These are phyloP conservation scores for Scutellaria baicalensis DNA, from an alignment of 257 asterid species.

Conservation along the genomic window DNA sequence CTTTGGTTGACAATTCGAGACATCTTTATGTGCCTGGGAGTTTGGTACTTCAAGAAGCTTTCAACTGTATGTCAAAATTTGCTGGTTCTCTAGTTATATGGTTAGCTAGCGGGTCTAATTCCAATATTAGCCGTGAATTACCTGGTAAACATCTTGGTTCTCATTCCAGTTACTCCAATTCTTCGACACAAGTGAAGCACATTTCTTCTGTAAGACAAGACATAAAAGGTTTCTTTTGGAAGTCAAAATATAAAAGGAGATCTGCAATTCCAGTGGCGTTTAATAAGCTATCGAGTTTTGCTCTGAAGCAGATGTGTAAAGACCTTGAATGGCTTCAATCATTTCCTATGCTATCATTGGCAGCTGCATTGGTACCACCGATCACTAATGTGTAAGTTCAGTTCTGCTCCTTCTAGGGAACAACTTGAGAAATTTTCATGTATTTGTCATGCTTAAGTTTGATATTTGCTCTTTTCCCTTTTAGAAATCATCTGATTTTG, in stretches of 20 bases:
- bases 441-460: background rate
- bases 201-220: constrained; percentile 36
- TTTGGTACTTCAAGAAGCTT: constrained; percentile 64
- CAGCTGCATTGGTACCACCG: constrained; percentile 72
- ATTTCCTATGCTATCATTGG: constrained; percentile 59
- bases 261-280: constrained; percentile 35
- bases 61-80: constrained; percentile 57
- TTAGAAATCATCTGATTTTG: constrained; percentile 2
- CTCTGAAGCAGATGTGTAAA: constrained; percentile 42
- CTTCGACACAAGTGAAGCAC: constrained; percentile 35
- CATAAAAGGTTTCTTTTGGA: constrained; percentile 32
- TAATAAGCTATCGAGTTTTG: constrained; percentile 49
- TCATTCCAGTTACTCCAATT: constrained; percentile 17
- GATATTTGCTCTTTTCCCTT: background rate
- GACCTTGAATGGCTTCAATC: constrained; percentile 61
- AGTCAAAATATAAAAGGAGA: constrained; percentile 31
- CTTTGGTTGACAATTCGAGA: constrained; percentile 53
- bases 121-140: constrained; percentile 22
- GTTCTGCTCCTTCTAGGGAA: background rate
- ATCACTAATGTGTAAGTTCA: constrained; percentile 66
- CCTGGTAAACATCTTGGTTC: constrained; percentile 30
- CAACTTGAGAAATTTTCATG: background rate
- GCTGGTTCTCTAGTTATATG: constrained; percentile 66
- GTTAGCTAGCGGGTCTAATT: constrained; percentile 59
- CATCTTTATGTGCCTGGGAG: constrained; percentile 52